These are phyloP conservation scores for Tetracentron sinense DNA, from an alignment of 164 flowering plant species.

Conservation along the genomic window DNA sequence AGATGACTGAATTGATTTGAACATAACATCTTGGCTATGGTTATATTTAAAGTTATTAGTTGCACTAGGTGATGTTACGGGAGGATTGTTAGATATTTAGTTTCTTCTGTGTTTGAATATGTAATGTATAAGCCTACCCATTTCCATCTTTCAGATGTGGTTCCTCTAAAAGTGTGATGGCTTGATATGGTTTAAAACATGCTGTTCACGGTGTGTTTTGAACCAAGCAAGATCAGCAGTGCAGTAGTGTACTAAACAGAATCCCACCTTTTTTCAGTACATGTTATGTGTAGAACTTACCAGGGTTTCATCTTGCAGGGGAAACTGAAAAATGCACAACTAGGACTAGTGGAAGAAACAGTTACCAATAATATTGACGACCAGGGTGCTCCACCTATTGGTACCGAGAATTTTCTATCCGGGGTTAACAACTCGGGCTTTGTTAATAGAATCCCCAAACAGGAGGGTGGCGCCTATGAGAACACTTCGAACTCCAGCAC, in stretches of 20 bases:
- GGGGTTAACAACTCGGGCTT: slow-evolving; percentile 1
- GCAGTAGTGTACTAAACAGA: no score
- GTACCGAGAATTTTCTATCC: slow-evolving; percentile 8
- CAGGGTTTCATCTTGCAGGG: slow-evolving; percentile 18
- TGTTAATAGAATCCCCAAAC: background rate
- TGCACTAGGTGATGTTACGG: no score
- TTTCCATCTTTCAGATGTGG: no score
- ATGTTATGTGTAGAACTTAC: background rate
- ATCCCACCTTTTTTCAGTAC: background rate
- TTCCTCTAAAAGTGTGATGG: no score
- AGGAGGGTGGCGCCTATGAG: slow-evolving; percentile 7
- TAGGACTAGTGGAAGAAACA: slow-evolving; percentile 8
- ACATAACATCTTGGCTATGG: no score
- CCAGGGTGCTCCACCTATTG: background rate
- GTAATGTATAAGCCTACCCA: no score
- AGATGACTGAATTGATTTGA: no score
- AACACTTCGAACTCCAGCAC: slow-evolving; percentile 8
- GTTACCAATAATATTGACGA: background rate
- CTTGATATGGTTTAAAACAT: no score
- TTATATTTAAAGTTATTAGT: no score
- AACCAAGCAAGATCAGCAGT: background rate
- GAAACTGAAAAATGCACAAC: slow-evolving; percentile 15
- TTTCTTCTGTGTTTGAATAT: no score
- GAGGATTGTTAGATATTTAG: no score
- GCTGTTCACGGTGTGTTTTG: background rate